A percentile compares a stretch with the other conserved stretches of the same genome.
Evolutionary conservation across 306 rosid genomes (phyloP).

Genomic region (Quercus gilva): DNA sequence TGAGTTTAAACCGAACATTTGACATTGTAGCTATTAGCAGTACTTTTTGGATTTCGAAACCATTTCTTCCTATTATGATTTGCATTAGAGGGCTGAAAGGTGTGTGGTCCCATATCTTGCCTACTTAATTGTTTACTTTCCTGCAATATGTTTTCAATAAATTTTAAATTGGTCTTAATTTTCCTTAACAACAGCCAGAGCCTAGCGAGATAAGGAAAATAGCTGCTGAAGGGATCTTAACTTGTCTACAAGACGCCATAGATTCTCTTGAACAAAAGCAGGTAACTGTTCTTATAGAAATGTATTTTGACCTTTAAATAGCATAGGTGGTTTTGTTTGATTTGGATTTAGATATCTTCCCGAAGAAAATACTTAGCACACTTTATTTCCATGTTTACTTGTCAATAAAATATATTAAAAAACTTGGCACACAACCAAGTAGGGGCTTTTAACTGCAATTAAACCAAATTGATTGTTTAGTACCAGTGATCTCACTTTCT

Average conservation of each 20-base stretch:
- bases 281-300: constrained; percentile 40
- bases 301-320: not conserved
- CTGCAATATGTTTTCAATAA: not conserved
- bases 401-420: not conserved
- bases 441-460: not conserved
- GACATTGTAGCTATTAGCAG: not conserved
- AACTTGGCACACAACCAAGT: not conserved
- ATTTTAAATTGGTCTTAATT: constrained; percentile 16
- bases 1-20: not conserved
- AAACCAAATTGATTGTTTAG: not conserved
- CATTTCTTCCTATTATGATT: not conserved
- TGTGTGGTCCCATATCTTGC: constrained; percentile 1
- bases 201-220: constrained; percentile 66
- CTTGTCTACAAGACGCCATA: constrained; percentile 86
- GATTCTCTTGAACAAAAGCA: constrained; percentile 69
- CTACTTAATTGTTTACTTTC: constrained; percentile 17
- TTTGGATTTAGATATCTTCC: not conserved
- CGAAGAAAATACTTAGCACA: not conserved
- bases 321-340: not conserved
- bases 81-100: constrained; percentile 10
- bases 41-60: not conserved
- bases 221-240: constrained; percentile 90
- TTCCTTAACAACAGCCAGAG: constrained; percentile 66
- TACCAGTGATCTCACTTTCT: not conserved
- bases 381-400: too few relatives aligned